Percentiles rank a stretch among this genome's conserved stretches.
These are phyloP conservation scores for Agrocybe pediades DNA, from an alignment of 768 basidiomycete genomes.

Conservation along the genomic window DNA sequence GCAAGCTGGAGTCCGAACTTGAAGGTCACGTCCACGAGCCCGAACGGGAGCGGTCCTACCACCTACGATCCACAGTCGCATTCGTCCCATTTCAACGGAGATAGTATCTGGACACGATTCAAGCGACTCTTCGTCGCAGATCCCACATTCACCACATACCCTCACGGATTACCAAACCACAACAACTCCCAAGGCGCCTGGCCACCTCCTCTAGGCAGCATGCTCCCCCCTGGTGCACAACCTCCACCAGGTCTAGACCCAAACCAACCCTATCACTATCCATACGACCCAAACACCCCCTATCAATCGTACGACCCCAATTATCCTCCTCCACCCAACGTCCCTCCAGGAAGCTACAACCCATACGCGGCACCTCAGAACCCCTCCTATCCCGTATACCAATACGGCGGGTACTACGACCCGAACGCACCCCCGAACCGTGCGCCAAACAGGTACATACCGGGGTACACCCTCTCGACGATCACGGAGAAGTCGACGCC, in stretches of 20 bases:
- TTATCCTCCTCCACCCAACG: background rate
- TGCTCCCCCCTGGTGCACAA: background rate
- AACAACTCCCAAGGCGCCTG: background rate
- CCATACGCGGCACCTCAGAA: background rate
- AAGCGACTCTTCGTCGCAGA: too few species aligned
- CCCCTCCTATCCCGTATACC: background rate
- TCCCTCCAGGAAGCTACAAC: background rate
- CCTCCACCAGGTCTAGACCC: background rate
- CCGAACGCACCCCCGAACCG: background rate
- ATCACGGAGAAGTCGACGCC: conserved; percentile 32
- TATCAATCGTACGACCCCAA: background rate
- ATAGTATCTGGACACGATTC: background rate
- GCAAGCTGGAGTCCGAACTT: too few species aligned
- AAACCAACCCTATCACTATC: background rate
- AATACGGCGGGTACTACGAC: too few species aligned
- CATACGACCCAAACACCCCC: background rate
- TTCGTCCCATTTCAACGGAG: too few species aligned
- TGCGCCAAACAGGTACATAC: conserved; percentile 24
- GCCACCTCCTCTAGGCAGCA: background rate
- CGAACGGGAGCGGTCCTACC: too few species aligned
- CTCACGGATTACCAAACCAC: too few species aligned
- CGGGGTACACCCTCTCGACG: conserved; percentile 26
- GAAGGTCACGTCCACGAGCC: too few species aligned
- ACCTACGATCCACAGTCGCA: too few species aligned
- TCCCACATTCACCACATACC: too few species aligned